Conservation (phyloP, 257 asterid genomes). For the Petrea volubilis region DNA sequence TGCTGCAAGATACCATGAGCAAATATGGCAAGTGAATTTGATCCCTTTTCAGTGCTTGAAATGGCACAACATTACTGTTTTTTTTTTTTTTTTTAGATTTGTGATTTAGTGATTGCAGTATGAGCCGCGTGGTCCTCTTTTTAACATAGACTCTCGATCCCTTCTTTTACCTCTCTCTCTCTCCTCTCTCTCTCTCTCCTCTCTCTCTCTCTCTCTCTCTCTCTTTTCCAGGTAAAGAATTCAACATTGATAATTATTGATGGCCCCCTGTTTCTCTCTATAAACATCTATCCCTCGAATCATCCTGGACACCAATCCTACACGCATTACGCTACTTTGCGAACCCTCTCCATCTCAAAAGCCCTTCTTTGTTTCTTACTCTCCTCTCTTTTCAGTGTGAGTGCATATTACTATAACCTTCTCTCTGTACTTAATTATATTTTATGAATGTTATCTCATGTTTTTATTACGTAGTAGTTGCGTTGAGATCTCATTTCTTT, state of each 20-base stretch:
- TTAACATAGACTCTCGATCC: constrained; percentile 35
- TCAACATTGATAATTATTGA: constrained; percentile 6
- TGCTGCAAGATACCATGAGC: neutral
- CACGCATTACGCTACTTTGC: constrained; percentile 16
- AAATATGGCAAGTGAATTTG: neutral
- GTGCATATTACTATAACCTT: neutral
- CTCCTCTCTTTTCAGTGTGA: constrained; percentile 23
- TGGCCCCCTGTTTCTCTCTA: constrained; percentile 25
- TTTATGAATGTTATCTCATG: neutral
- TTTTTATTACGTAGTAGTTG: neutral
- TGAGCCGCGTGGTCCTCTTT: constrained; percentile 42
- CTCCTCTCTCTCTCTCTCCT: neutral
- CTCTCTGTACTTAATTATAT: neutral
- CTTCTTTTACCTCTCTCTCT: neutral
- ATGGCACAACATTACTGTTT: neutral
- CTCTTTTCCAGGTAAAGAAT: neutral
- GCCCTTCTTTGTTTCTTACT: neutral
- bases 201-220: no score
- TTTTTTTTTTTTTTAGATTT: neutral
- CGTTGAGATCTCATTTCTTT: neutral
- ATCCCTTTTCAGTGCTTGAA: neutral
- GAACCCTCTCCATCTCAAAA: neutral
- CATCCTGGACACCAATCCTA: constrained; percentile 40
- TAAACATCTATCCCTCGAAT: constrained; percentile 36
- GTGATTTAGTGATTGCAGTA: constrained; percentile 32